Evolutionary conservation across 1,139 yeast genomes (phyloP).

Genomic region (Hyphopichia khmerensis): DNA sequence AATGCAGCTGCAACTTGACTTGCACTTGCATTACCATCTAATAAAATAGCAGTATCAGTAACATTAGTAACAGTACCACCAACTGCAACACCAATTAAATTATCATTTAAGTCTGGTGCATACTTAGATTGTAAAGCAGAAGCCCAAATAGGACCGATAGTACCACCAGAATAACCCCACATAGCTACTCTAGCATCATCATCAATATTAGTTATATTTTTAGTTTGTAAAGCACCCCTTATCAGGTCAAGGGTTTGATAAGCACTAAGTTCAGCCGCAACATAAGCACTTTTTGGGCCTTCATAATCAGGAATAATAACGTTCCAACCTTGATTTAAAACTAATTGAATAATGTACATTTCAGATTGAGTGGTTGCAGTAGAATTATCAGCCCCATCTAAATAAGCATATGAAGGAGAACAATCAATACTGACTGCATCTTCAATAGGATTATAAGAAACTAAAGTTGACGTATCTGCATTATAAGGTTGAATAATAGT

Average conservation of each 20-base stretch:
- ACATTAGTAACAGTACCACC: slow-evolving; percentile 14
- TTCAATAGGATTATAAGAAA: slow-evolving; percentile 35
- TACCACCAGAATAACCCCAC: slow-evolving; percentile 27
- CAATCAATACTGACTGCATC: slow-evolving; percentile 30
- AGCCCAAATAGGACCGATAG: slow-evolving; percentile 6
- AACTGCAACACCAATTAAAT: slow-evolving; percentile 12
- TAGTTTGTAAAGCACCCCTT: slow-evolving; percentile 14
- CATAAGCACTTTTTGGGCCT: slow-evolving; percentile 22
- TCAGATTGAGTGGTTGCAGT: slow-evolving; percentile 21
- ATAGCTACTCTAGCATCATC: slow-evolving; percentile 14
- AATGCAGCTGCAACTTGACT: slow-evolving; percentile 19
- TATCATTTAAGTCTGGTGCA: slow-evolving; percentile 19
- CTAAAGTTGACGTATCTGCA: slow-evolving; percentile 25
- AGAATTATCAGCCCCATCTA: slow-evolving; percentile 17
- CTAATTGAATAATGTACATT: slow-evolving; percentile 21
- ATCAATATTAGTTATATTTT: slow-evolving; percentile 13
- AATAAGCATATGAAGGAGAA: slow-evolving; percentile 31
- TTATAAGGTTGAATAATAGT: slow-evolving; percentile 32
- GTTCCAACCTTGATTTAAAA: slow-evolving; percentile 29
- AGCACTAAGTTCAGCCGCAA: slow-evolving; percentile 25
- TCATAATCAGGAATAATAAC: slow-evolving; percentile 35
- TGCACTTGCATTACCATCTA: slow-evolving; percentile 17
- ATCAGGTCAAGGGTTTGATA: slow-evolving; percentile 22
- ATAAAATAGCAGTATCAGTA: slow-evolving; percentile 10
- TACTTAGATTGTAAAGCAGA: slow-evolving; percentile 22